These are phyloP conservation scores for Rosa lucieae DNA, from an alignment of 306 rosid species.

Conservation along the genomic window DNA sequence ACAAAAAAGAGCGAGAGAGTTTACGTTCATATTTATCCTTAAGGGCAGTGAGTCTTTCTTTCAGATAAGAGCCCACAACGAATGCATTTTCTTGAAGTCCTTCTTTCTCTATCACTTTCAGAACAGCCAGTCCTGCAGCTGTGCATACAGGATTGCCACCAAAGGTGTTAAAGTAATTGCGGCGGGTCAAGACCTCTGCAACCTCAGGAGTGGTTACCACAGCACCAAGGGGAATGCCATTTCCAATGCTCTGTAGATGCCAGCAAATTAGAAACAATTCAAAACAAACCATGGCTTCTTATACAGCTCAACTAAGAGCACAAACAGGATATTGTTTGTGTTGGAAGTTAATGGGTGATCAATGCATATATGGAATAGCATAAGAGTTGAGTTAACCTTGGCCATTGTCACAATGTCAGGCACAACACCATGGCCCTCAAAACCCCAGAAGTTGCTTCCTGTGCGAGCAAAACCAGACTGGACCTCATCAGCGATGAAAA, in stretches of 20 bases:
- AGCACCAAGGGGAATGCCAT: constrained; percentile 98
- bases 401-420: constrained; percentile 98
- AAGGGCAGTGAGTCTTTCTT: constrained; percentile 59
- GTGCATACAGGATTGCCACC: constrained; percentile 95
- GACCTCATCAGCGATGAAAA: constrained; percentile 94
- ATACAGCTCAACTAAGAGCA: neutral
- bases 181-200: constrained; percentile 69
- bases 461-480: constrained; percentile 87
- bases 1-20: constrained; percentile 1
- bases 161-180: constrained; percentile 84
- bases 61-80: constrained; percentile 69
- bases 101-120: constrained; percentile 83
- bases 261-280: constrained; percentile 19
- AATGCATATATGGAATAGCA: neutral
- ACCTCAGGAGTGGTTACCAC: constrained; percentile 94
- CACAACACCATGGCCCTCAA: constrained; percentile 83
- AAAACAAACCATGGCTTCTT: neutral
- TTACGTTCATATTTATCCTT: constrained; percentile 79
- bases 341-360: neutral
- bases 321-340: neutral
- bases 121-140: constrained; percentile 89
- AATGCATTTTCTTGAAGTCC: constrained; percentile 83
- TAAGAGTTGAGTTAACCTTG: constrained; percentile 50
- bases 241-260: constrained; percentile 75
- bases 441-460: constrained; percentile 95